These are phyloP conservation scores for Melastoma candidum DNA, from an alignment of 441 rosid species.

Conservation along the genomic window DNA sequence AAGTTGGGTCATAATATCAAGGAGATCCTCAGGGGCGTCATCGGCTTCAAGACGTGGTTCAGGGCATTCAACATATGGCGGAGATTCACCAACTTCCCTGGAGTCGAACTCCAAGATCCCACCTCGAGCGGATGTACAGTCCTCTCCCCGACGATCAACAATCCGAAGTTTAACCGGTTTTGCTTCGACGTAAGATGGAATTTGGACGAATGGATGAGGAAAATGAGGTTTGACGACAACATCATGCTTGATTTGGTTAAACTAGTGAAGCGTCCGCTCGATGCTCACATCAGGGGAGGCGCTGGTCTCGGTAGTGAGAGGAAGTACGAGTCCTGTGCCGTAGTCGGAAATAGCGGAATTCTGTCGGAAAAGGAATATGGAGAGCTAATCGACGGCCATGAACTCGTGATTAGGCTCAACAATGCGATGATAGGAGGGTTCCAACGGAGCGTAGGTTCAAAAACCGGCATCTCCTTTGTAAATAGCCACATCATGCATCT, in stretches of 20 bases:
- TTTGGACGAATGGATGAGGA: conserved; percentile 48
- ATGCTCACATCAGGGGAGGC: conserved; percentile 14
- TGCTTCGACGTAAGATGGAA: conserved; percentile 58
- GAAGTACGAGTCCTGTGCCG: too few species aligned
- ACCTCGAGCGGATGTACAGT: too few species aligned
- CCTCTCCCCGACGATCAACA: conserved; percentile 22
- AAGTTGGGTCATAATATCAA: conserved; percentile 45
- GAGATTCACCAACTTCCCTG: conserved; percentile 24
- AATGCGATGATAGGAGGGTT: conserved; percentile 52
- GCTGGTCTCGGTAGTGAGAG: too few species aligned
- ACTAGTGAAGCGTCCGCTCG: conserved; percentile 47
- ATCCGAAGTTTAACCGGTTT: conserved; percentile 50
- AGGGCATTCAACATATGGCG: conserved; percentile 32
- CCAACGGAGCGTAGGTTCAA: conserved; percentile 52
- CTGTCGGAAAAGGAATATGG: too few species aligned
- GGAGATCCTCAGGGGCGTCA: conserved; percentile 40
- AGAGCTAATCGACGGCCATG: conserved; percentile 27
- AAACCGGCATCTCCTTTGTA: conserved; percentile 62
- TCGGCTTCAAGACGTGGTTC: conserved; percentile 26
- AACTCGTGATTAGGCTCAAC: conserved; percentile 75
- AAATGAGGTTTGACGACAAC: conserved; percentile 37
- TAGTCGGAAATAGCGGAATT: too few species aligned
- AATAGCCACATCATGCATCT: conserved; percentile 80
- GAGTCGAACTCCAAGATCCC: too few species aligned
- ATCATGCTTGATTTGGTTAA: conserved; percentile 47